Evolutionary conservation across 208 protist species (phyloP), one percentile per base, ranked within the genome.

Genomic region (Vickermania spadyakhi): DNA sequence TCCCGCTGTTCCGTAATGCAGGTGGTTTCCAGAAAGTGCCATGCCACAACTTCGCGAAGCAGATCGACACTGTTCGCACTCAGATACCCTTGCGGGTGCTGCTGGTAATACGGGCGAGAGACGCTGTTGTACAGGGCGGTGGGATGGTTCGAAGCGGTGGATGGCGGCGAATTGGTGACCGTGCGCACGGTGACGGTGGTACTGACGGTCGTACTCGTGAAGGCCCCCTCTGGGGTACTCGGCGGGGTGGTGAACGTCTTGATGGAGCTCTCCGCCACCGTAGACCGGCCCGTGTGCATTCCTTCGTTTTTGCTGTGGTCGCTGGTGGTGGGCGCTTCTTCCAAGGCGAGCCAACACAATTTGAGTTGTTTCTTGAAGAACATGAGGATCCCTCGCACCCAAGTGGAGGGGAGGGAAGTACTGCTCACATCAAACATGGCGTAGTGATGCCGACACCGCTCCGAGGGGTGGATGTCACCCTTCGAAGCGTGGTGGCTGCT

Each of bases 21-120:
- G 36, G 18, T 45, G 36, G 11, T 45, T 18, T 45, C 36, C 11
- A 45, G 36, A 45, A 45, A 45, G 36, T 45, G 36, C 36, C 36
- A 45, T 7, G 36, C 36, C 11, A 45, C 36, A 7, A 45, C 36
- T 45, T 45, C 36, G 11, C 36, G 36, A 7, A 45, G 36, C 11
- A 45, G 36, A 45, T 45, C 36, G 36, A 45, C 36, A 18, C 36
- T 45, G 36, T 45, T 45, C 36, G 36, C 36, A 45, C 36, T 45
- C 11, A 45, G 36, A 18, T 45, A 45, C 36, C 36, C 36, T 18
- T 45, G 36, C 36, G 36, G 36, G 36, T 45, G 36, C 18, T 45
- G 36, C 36, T 45, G 36, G 18, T 45, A 45, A 18, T 45, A 45
- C 11, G 36, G 36, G 11, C 36, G 7, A 18, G 36, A 45, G 36